phyloP scores from a whole-genome alignment of 345 rosid genomes.

The Laguncularia racemosa region DNA sequence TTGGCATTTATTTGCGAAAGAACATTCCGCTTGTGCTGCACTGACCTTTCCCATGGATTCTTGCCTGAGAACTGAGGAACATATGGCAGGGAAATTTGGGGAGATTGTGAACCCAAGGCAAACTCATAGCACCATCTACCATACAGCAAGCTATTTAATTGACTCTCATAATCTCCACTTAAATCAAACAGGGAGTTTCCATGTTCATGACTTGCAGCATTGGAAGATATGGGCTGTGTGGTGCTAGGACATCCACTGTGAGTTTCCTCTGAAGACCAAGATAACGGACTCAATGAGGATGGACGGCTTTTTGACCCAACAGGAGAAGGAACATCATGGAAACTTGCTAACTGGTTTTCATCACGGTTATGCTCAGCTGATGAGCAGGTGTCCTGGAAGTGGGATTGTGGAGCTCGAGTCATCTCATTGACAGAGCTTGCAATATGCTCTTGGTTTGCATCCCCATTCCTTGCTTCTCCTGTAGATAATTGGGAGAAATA shows the following conservation, averaged over 20 bases:
- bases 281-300: conserved; percentile 17
- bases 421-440: conserved; percentile 21
- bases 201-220: conserved; percentile 21
- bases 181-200: conserved; percentile 46
- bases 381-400: conserved; percentile 13
- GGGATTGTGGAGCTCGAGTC: conserved; percentile 10
- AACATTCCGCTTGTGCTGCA: conserved; percentile 31
- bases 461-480: conserved; percentile 38
- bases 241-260: conserved; percentile 25
- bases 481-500: conserved; percentile 19
- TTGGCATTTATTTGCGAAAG: conserved; percentile 34
- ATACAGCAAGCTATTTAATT: conserved; percentile 32
- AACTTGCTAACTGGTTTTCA: conserved; percentile 18
- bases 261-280: conserved; percentile 38
- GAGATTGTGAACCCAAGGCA: conserved; percentile 28
- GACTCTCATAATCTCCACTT: conserved; percentile 49
- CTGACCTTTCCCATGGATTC: conserved; percentile 54
- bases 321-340: conserved; percentile 29
- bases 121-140: conserved; percentile 39
- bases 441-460: conserved; percentile 20
- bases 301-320: conserved; percentile 25
- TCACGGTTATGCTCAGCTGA: conserved; percentile 14
- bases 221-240: conserved; percentile 12
- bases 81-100: conserved; percentile 35
- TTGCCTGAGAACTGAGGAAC: conserved; percentile 39